phyloP scores from a whole-genome alignment of 1,139 yeast species.

The Pichia sp. region DNA sequence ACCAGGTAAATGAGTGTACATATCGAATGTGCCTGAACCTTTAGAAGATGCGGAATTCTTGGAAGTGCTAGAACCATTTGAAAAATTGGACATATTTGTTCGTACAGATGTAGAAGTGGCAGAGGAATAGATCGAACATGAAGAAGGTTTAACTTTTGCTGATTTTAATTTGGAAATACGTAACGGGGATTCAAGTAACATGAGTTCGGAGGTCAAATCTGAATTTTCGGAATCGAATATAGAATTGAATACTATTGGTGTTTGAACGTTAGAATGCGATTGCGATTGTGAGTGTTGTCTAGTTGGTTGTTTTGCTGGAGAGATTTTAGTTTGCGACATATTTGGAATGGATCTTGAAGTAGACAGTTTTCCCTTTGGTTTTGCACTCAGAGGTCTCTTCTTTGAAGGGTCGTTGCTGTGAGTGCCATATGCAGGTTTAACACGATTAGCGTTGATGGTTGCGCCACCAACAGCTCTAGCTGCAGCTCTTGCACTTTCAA shows the following conservation, averaged over 20 bases:
- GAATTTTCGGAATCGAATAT: neutral
- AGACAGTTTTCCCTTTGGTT: neutral
- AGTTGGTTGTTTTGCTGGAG: too few relatives aligned
- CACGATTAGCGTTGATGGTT: too few relatives aligned
- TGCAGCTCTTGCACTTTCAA: slow-evolving; percentile 16
- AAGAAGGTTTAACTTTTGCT: slow-evolving; percentile 7
- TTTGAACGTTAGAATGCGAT: too few relatives aligned
- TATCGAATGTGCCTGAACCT: slow-evolving; percentile 7
- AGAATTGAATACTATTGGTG: neutral
- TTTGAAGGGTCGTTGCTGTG: too few relatives aligned
- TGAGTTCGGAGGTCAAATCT: neutral
- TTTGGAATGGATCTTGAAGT: neutral
- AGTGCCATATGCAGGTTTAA: too few relatives aligned
- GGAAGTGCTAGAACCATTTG: slow-evolving; percentile 6
- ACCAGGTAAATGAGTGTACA: neutral
- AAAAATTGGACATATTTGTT: slow-evolving; percentile 1
- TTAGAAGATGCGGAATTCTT: slow-evolving; percentile 8
- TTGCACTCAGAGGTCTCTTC: neutral
- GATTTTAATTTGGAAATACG: neutral
- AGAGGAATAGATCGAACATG: slow-evolving; percentile 10
- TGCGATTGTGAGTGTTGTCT: neutral
- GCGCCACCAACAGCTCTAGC: slow-evolving; percentile 13
- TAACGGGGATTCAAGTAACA: slow-evolving; percentile 2
- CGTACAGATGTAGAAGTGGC: slow-evolving; percentile 4
- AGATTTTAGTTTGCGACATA: neutral